Evolutionary conservation across 768 basidiomycete species (phyloP).

Genomic region (Kwoniella sp.): DNA sequence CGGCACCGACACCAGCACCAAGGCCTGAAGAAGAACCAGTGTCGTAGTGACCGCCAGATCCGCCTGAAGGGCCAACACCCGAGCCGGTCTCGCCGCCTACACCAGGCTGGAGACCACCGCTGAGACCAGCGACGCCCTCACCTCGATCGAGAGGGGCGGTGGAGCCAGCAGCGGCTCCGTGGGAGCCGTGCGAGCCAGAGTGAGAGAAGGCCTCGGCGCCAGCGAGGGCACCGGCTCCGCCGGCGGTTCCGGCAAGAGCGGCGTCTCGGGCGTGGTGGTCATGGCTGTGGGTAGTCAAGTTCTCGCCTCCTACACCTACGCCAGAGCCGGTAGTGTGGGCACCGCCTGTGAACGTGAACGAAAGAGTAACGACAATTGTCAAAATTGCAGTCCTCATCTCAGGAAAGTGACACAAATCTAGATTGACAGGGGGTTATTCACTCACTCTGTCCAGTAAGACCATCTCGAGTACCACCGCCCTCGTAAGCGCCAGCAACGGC

Average conservation of each 20-base stretch:
- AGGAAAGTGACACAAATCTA: too few relatives aligned
- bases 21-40: slow-evolving; percentile 19
- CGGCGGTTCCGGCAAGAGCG: slow-evolving; percentile 36
- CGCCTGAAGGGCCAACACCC: slow-evolving; percentile 36
- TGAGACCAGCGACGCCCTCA: slow-evolving; percentile 15
- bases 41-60: slow-evolving; percentile 18
- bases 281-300: slow-evolving; percentile 18
- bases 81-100: slow-evolving; percentile 21
- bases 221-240: slow-evolving; percentile 31
- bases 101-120: slow-evolving; percentile 18
- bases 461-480: slow-evolving; percentile 41
- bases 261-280: slow-evolving; percentile 20
- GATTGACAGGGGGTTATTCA: slow-evolving; percentile 5
- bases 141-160: slow-evolving; percentile 19
- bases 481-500: slow-evolving; percentile 44
- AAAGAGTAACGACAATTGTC: background rate
- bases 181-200: slow-evolving; percentile 5
- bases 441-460: slow-evolving; percentile 48
- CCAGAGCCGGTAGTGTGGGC: slow-evolving; percentile 43
- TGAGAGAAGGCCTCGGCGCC: background rate
- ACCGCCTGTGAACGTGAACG: slow-evolving; percentile 23
- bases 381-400: background rate
- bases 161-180: slow-evolving; percentile 1
- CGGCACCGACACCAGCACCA: slow-evolving; percentile 18
- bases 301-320: slow-evolving; percentile 41